Evolutionary conservation across 129 eudicot species (phyloP), one percentile per base, ranked within the genome.

Genomic region (Ambrosia artemisiifolia): DNA sequence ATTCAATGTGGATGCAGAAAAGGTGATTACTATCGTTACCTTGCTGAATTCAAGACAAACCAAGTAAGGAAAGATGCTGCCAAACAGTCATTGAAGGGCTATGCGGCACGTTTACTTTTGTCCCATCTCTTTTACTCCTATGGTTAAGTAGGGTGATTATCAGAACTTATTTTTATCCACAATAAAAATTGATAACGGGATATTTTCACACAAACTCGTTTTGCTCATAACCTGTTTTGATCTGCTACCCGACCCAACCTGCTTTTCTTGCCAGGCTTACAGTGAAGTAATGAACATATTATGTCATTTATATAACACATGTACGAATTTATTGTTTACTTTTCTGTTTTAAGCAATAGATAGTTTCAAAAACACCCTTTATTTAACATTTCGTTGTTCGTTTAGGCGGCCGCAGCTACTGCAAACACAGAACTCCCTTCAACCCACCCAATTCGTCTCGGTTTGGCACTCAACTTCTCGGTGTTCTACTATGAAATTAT

Each of bases 401-500:
- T 71, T 50, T 44, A 94, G 99, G 97, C 97, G 67, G 99, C 97
- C 63, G 77, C 96, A 54, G 93, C 88, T 69, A 85, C 91, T 71
- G 97, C 97, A 57, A 90, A 78, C 65, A 84, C 91, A 24, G 97
- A 94, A 53, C 97, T 94, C 42, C 96, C 96, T 65, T 94, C 99
- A 54, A 94, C 99, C 66, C 99, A 94, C 77, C 99, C 99, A 70
- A 90, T 94, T 65, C 96, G 97, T 49, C 94, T 94, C 70, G 99
- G 99, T 62, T 90, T 94, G 67, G 99, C 97, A 60, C 85, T 94
- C 75, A 94, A 90, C 88, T 94, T 90, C 88, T 94, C 99, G 30
- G 97, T 90, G 70, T 94, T 94, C 82, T 90, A 94, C 79, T 94
- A 94, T 65, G 97, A 90, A 79, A 94, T 94, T 56, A 85, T 90